Percentiles rank a stretch among this genome's conserved stretches.
Evolutionary conservation across 352 stramenopile species (phyloP).

Genomic region (Globisporangium uncinulatum): DNA sequence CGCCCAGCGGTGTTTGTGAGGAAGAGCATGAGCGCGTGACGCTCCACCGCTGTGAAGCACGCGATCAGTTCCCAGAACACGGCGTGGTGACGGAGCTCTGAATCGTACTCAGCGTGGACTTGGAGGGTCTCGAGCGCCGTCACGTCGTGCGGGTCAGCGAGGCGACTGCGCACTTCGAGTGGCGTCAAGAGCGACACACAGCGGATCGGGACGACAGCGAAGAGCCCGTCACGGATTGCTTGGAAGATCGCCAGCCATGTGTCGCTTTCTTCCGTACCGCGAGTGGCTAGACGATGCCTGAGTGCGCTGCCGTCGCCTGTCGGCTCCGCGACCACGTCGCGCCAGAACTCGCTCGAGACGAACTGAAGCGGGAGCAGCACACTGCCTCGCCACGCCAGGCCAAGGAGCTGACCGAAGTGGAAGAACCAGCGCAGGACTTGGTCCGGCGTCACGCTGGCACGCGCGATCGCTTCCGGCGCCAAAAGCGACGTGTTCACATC

Average conservation of each 20-base stretch:
- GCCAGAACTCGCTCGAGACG: slow-evolving; percentile 39
- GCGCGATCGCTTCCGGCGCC: slow-evolving; percentile 11
- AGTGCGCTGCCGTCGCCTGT: not conserved
- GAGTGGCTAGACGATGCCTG: too few relatives aligned
- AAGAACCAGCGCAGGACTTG: slow-evolving; percentile 51
- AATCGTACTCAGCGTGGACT: slow-evolving; percentile 23
- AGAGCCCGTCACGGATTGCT: slow-evolving; percentile 47
- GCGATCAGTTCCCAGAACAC: slow-evolving; percentile 42
- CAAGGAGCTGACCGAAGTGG: slow-evolving; percentile 47
- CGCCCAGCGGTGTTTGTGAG: slow-evolving; percentile 19
- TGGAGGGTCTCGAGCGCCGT: slow-evolving; percentile 21
- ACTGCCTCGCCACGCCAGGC: slow-evolving; percentile 52
- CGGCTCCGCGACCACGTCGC: slow-evolving; percentile 16
- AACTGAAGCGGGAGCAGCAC: slow-evolving; percentile 48
- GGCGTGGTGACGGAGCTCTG: slow-evolving; percentile 19
- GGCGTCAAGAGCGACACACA: slow-evolving; percentile 41
- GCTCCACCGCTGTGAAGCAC: slow-evolving; percentile 43
- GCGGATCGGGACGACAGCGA: slow-evolving; percentile 39
- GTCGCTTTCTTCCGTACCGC: not conserved
- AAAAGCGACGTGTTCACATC: slow-evolving; percentile 52
- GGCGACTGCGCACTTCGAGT: slow-evolving; percentile 18
- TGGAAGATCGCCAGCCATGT: slow-evolving; percentile 17
- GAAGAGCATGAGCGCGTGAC: slow-evolving; percentile 35
- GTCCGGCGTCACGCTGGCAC: slow-evolving; percentile 13
- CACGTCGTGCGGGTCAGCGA: slow-evolving; percentile 29